Evolutionary conservation across 805 yeast genomes (phyloP), one percentile per base, ranked within the genome.

Genomic region (Candida endomychidarum): DNA sequence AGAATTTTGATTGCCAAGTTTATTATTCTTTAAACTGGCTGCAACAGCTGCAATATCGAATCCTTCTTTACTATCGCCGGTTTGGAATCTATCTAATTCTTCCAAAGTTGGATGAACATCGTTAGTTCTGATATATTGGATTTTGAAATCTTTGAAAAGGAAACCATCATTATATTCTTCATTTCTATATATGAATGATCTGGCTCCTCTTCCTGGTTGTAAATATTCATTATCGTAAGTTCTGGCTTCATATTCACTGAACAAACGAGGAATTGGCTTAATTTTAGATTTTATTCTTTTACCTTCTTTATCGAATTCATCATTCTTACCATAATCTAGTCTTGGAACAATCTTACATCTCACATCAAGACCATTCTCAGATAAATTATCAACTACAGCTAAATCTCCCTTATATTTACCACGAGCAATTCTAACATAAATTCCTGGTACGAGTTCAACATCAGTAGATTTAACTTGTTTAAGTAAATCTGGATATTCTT

Each of bases 331-430:
- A 61, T 93, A 91, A 59, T 91, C 97, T 44, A 93, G 65, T 54
- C 99, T 80, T 25, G 99, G 99, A 23, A 93, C 95, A 48, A 93
- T 71, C 57, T 87, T 87, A 52, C 95, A 80, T 53, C 95, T 77
- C n/a, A 88, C 98, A 59, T 91, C 98, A 51, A 93, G 75, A 38
- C 96, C 98, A 57, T 87, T 91, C 56, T 93, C 98, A 45, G 95
- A 85, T 47, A 93, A 75, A 57, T 90, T 89, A 53, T 89, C 96
- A 37, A 93, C 96, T 34, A 88, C 77, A 16, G 96, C 99, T 49
- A 93, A 72, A 61, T 93, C 99, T 37, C 91, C 91, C 54, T 86
- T 86, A 61, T 91, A 90, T 55, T 83, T 84, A 47, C 99, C 98
- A 47, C 96, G 77, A 53, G 85, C 83, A 48, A 93, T 76, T 49